Percentiles rank a stretch among this genome's conserved stretches.
phyloP scores from a whole-genome alignment of 352 stramenopile species.

The Globisporangium acanthophoron region DNA sequence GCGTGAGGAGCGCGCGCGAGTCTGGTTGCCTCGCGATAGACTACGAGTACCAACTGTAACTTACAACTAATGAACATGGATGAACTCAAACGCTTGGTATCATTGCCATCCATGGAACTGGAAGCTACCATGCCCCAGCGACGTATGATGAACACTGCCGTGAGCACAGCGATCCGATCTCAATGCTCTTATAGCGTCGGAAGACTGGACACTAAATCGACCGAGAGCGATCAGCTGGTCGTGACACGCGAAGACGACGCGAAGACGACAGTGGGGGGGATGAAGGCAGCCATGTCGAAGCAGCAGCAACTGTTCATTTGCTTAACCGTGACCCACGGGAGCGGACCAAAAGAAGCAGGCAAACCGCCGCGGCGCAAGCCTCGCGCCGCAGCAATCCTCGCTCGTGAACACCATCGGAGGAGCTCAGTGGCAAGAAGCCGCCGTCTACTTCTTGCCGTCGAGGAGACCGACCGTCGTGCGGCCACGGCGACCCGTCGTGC shows the following conservation, averaged over 20 bases:
- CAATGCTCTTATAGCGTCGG: too few relatives aligned
- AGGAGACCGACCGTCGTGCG: conserved; percentile 79
- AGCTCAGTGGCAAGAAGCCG: conserved; percentile 11
- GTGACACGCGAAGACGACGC: neutral
- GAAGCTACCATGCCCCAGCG: too few relatives aligned
- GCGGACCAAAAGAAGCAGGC: conserved; percentile 11
- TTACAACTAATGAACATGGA: too few relatives aligned
- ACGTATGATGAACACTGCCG: too few relatives aligned
- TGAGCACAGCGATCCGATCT: too few relatives aligned
- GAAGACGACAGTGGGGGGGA: neutral
- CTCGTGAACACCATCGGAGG: conserved; percentile 31
- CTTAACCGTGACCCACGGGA: conserved; percentile 14
- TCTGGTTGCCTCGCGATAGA: neutral
- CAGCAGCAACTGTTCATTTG: conserved; percentile 21
- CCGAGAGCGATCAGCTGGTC: too few relatives aligned
- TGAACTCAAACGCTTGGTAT: too few relatives aligned
- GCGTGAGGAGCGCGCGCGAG: neutral
- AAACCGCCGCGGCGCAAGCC: conserved; percentile 14
- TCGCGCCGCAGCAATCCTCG: conserved; percentile 34
- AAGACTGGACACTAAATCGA: too few relatives aligned
- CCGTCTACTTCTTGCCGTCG: conserved; percentile 70
- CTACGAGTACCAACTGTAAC: neutral
- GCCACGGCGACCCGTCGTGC: conserved; percentile 96
- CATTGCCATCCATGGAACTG: too few relatives aligned
- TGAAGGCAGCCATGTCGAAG: conserved; percentile 9